Evolutionary conservation across 495 filamentous ascomycete genomes (phyloP).

Genomic region (Aspergillus leporis): DNA sequence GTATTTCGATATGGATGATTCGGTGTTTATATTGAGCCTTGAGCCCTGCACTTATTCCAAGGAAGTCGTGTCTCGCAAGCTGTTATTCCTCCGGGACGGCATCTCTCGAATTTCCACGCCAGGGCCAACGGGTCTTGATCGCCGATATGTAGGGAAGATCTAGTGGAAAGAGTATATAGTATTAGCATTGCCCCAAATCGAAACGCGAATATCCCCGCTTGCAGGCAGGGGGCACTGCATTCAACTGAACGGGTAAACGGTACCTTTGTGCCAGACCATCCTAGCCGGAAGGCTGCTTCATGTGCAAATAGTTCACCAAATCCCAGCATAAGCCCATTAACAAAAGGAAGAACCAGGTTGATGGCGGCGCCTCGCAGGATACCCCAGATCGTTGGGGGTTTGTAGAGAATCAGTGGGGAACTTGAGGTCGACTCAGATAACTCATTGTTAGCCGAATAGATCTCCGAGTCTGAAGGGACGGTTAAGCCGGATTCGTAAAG

Average conservation of each 20-base stretch:
- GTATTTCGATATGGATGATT: background rate
- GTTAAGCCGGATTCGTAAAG: constrained; percentile 80
- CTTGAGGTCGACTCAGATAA: constrained; percentile 64
- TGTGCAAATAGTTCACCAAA: constrained; percentile 97
- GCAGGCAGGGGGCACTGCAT: background rate
- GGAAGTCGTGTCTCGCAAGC: constrained; percentile 17
- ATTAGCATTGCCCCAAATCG: background rate
- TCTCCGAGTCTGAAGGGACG: constrained; percentile 88
- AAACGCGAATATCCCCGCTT: background rate
- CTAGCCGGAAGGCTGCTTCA: constrained; percentile 87
- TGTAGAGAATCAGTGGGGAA: constrained; percentile 83
- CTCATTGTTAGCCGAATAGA: constrained; percentile 73
- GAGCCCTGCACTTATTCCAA: constrained; percentile 21
- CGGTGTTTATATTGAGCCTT: background rate
- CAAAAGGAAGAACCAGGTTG: constrained; percentile 90
- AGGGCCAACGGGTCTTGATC: constrained; percentile 59
- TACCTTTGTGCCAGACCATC: constrained; percentile 94
- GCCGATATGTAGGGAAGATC: constrained; percentile 66
- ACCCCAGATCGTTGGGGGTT: constrained; percentile 81
- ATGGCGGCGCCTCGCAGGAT: constrained; percentile 87
- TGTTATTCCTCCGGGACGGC: constrained; percentile 40
- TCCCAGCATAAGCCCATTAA: constrained; percentile 97
- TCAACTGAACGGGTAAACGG: constrained; percentile 17
- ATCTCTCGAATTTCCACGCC: constrained; percentile 63
- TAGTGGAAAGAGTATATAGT: constrained; percentile 28